Base-by-base conservation (phyloP, 306 rosid genomes). In the Cyclanthera cordifolia region DNA sequence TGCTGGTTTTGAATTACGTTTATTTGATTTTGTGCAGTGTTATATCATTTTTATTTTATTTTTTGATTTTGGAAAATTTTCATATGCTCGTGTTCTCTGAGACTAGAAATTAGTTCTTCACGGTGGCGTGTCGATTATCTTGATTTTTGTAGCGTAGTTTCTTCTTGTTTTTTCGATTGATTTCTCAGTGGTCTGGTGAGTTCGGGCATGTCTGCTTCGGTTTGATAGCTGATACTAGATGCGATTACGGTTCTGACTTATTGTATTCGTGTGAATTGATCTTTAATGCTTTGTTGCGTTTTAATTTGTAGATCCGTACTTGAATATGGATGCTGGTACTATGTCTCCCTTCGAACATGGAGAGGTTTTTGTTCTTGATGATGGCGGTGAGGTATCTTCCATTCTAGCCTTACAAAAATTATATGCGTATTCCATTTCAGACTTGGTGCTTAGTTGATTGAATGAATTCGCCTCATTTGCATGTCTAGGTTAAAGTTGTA, bases 271-370 rank as follows among this genome's bases (percentile, higher is more conserved):
- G 17, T 46, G 19, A 17, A 34, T 47, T 19, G 32, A 15, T 47
- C 12, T 4, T 68, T 23, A 28, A 12, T 47, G 43, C 21, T 57
- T 13, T 59, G 49, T 37, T 53, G 37, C 16, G 51, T 37, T 53
- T 70, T 49, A 55, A 41, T 30, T 58, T 79, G 73, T 79, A 94
- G 99, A 94, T 85, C 99, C 97, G 2, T 94, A 94, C 83, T 80
- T 94, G 87, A 94, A 94, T 54, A 94, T 89, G 6, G 99, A 94
- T 78, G 97, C 99, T 7, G 99, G 99, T n/a, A 94, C 99, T 76
- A 90, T 94, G 99, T 94, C 99, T 82, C 99, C 99, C 19, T 94
- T 94, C 73, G 99, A 94, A 59, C 99, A 94, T n/a, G 99, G 99
- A 25, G 97, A 94, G 75, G 99, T 94, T 74, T 94, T 94, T 72